A percentile compares a stretch with the other conserved stretches of the same genome.
These are phyloP conservation scores for Daldinia childiae DNA, from an alignment of 495 filamentous ascomycete genomes.

Conservation along the genomic window DNA sequence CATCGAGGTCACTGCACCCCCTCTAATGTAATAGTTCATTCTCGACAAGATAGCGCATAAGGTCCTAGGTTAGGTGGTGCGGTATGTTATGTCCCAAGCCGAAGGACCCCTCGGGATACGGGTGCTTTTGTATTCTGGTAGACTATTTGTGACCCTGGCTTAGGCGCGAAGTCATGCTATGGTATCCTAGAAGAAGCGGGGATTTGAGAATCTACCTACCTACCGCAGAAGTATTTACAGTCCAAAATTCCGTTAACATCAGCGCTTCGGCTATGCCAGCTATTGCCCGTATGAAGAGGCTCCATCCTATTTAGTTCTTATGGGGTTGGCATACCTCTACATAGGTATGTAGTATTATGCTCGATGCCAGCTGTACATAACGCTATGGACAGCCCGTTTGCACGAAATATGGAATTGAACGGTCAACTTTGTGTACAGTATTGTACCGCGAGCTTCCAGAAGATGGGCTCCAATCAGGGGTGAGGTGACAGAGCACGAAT, in stretches of 20 bases:
- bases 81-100: background rate
- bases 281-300: conserved; percentile 8
- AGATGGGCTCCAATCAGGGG: conserved; percentile 43
- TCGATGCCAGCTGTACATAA: conserved; percentile 14
- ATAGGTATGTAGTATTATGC: conserved; percentile 22
- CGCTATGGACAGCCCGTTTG: conserved; percentile 15
- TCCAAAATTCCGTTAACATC: conserved; percentile 30
- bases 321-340: conserved; percentile 10
- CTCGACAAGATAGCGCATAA: no score
- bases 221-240: conserved; percentile 5
- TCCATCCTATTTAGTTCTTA: conserved; percentile 13
- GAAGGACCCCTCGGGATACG: background rate
- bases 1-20: background rate
- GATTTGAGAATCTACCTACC: conserved; percentile 16
- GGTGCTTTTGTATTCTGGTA: conserved; percentile 1
- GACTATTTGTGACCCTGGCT: background rate
- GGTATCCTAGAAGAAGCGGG: conserved; percentile 19
- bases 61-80: no score
- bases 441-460: conserved; percentile 43
- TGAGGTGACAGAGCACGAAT: conserved; percentile 23
- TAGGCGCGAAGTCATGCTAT: background rate
- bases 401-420: conserved; percentile 26
- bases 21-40: background rate
- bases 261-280: conserved; percentile 13
- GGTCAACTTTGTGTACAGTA: conserved; percentile 34